These are phyloP conservation scores for Kodamaea restingae DNA, from an alignment of 805 yeast genomes.

Conservation along the genomic window DNA sequence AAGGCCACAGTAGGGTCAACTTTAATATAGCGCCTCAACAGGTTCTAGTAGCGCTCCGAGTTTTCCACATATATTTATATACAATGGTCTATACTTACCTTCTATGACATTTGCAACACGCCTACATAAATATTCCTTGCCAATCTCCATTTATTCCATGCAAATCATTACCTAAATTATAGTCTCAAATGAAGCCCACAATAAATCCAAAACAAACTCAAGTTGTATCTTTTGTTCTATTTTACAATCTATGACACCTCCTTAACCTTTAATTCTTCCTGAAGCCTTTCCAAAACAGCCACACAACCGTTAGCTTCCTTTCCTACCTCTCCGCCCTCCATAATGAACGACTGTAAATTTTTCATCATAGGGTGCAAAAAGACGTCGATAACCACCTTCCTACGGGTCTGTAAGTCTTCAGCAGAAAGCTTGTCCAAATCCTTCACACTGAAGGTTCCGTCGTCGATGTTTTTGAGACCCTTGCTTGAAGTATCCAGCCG, in stretches of 20 bases:
- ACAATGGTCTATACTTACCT: no score
- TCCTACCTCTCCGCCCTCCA: constrained; percentile 74
- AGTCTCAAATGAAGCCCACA: no score
- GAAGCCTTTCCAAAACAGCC: constrained; percentile 11
- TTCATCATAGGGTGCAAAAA: constrained; percentile 46
- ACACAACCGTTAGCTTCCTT: constrained; percentile 38
- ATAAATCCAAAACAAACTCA: no score
- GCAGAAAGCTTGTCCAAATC: constrained; percentile 48
- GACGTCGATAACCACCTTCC: constrained; percentile 49
- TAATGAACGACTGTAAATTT: constrained; percentile 48
- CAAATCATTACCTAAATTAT: no score
- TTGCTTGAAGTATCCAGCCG: constrained; percentile 4
- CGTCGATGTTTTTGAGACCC: constrained; percentile 16
- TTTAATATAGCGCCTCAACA: no score
- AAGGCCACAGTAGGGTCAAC: no score
- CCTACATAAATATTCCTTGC: no score
- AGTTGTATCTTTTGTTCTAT: no score
- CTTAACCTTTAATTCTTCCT: constrained; percentile 2
- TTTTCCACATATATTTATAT: no score
- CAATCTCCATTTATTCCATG: no score
- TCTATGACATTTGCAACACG: no score
- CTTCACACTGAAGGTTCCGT: constrained; percentile 22
- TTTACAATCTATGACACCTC: neutral
- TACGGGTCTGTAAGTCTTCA: constrained; percentile 59
- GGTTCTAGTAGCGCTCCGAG: no score